Base-by-base conservation (phyloP, 2,329 filamentous ascomycete species). In the Beauveria sp. region DNA sequence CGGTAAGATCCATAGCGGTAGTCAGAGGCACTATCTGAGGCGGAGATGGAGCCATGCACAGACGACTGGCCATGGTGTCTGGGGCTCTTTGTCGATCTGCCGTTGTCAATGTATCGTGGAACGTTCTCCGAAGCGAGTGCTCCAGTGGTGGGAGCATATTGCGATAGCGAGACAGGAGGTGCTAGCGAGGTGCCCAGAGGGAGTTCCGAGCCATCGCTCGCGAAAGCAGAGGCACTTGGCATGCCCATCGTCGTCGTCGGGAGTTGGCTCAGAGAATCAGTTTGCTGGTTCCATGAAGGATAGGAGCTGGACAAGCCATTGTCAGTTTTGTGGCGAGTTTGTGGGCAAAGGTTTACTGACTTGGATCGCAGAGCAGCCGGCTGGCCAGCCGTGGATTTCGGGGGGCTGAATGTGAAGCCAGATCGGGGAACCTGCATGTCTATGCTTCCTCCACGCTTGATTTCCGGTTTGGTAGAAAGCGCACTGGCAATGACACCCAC, bases 401-500 rank as follows among this genome's bases (percentile, higher is more conserved):
- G 79, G 1, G 83, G 75, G 64, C 75, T 84, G 64, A 85, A 85
- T 2, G 81, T 84, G 64, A 85, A 86, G 0, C 79, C 78, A 5
- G 81, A 79, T 61, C 83, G 76, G 4, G 83, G 82, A 59, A 84
- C 71, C 63, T 84, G 82, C 65, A 84, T 72, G 62, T 84, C 82
- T 40, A 83, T 69, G 44, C 69, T 69, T 3, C 77, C 73, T 54
- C 81, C 75, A 5, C 79, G 70, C 68, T 84, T 83, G 26, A 74
- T 73, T 58, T 84, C 83, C 14, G 80, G 79, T 69, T 85, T 85
- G 52, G 80, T 76, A 2, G 76, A 74, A 47, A 85, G 68, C 10
- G 82, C 79, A 7, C 83, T 82, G 5, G 83, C 82, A 50, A 85
- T 83, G 62, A 86, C 83, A 7, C 83, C 83, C 37, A 85, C 69